Conservation (phyloP, 306 rosid species). For the Trichosanthes cucumerina region DNA sequence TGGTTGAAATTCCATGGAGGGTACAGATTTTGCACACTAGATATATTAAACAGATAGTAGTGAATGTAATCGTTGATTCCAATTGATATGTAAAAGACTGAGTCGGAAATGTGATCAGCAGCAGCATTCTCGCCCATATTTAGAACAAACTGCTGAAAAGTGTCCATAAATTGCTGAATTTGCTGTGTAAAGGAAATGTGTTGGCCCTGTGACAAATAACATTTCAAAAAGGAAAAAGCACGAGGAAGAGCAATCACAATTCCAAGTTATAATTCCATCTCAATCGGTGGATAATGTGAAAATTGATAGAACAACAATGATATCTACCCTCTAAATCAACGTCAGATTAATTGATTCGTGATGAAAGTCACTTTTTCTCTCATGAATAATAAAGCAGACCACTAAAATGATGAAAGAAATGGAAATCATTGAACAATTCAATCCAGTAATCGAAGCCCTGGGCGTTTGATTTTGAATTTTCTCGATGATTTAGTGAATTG, state of each 20-base stretch:
- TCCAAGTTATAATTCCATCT: background rate
- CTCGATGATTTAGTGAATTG: background rate
- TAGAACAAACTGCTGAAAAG: conserved; percentile 51
- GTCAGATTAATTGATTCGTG: background rate
- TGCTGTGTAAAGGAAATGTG: conserved; percentile 69
- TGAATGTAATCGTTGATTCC: conserved; percentile 93
- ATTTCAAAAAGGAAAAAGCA: background rate
- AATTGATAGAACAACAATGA: background rate
- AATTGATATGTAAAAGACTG: conserved; percentile 63
- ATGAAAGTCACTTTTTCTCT: background rate
- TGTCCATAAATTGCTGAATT: conserved; percentile 77
- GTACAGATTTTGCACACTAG: conserved; percentile 56
- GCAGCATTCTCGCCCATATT: conserved; percentile 63
- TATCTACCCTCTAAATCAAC: background rate
- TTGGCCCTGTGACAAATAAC: conserved; percentile 51
- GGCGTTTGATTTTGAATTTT: background rate
- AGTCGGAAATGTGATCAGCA: conserved; percentile 32
- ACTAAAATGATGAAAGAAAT: background rate
- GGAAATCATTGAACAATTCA: background rate
- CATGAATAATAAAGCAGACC: background rate
- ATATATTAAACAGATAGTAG: conserved; percentile 59
- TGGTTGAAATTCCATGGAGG: conserved; percentile 72
- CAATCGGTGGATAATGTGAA: background rate
- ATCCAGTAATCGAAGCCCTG: background rate
- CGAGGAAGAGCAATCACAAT: background rate